phyloP scores from a whole-genome alignment of 2,329 filamentous ascomycete genomes.

The Talaromyces pinophilus region DNA sequence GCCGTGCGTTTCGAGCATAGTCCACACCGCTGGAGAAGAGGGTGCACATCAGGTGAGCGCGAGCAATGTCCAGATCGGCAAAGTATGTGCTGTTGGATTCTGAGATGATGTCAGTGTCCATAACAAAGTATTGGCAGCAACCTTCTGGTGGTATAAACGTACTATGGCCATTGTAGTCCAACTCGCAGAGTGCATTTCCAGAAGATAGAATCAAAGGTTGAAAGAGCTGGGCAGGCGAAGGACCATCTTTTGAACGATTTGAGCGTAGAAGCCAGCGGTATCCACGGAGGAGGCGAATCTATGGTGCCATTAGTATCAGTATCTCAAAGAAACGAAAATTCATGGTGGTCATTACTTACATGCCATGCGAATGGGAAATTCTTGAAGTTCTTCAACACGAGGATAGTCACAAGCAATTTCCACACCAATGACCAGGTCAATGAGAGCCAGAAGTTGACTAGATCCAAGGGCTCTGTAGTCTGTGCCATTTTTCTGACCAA shows the following conservation, averaged over 20 bases:
- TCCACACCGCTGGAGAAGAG: conserved; percentile 25
- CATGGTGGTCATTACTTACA: conserved; percentile 18
- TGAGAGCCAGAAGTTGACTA: conserved; percentile 20
- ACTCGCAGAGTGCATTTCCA: conserved; percentile 22
- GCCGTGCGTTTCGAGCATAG: conserved; percentile 24
- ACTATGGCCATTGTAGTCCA: conserved; percentile 28
- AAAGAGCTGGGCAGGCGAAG: conserved; percentile 23
- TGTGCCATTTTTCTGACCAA: conserved; percentile 14
- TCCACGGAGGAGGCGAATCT: conserved; percentile 25
- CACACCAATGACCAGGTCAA: conserved; percentile 22
- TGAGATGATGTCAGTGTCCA: not conserved
- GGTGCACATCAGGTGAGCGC: conserved; percentile 50
- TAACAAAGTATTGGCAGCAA: not conserved
- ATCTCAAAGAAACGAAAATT: not conserved
- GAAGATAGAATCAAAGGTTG: conserved; percentile 25
- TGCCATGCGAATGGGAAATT: conserved; percentile 25
- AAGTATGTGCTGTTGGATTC: conserved; percentile 59
- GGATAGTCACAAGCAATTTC: conserved; percentile 19
- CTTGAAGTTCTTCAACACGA: conserved; percentile 25
- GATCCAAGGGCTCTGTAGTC: conserved; percentile 19
- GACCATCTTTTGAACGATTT: conserved; percentile 21
- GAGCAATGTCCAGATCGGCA: conserved; percentile 55
- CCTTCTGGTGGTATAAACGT: not conserved
- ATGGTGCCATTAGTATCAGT: not conserved
- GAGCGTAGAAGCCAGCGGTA: conserved; percentile 24